Conservation (phyloP, 2,329 filamentous ascomycete species). For the Knufia fluminis region DNA sequence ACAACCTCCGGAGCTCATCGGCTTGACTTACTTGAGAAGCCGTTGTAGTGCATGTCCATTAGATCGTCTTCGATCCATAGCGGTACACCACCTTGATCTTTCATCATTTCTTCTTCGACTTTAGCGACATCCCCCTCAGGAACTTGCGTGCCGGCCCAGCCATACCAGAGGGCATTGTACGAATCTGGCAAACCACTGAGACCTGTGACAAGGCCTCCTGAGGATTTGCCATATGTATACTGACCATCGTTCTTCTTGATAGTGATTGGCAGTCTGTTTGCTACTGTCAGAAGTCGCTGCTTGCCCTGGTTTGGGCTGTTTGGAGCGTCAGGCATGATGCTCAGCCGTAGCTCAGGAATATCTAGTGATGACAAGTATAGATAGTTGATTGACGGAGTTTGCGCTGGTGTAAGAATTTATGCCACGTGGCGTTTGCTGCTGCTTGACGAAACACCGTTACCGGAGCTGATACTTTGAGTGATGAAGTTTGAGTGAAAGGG, state of each 20-base stretch:
- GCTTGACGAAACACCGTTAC: not conserved
- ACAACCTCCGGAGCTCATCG: not conserved
- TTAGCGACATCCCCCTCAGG: conserved; percentile 69
- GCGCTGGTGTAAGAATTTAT: too few species aligned
- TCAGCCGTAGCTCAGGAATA: too few species aligned
- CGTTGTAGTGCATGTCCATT: conserved; percentile 93
- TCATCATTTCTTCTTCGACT: conserved; percentile 68
- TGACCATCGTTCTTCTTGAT: conserved; percentile 90
- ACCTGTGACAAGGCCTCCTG: conserved; percentile 87
- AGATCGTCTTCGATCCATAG: conserved; percentile 91
- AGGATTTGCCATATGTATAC: conserved; percentile 94
- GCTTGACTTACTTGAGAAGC: conserved; percentile 70
- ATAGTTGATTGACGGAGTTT: too few species aligned
- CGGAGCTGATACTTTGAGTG: not conserved
- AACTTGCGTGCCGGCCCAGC: conserved; percentile 89
- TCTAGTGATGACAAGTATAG: too few species aligned
- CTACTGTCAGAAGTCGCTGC: conserved; percentile 65
- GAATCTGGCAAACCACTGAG: conserved; percentile 76
- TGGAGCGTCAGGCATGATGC: conserved; percentile 17
- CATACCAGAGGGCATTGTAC: conserved; percentile 95
- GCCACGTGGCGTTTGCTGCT: too few species aligned
- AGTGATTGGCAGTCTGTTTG: conserved; percentile 90
- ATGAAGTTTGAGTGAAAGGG: not conserved
- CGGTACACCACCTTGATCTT: conserved; percentile 81
- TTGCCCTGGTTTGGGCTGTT: conserved; percentile 16